These are phyloP conservation scores for Trichocladium uniseriatum DNA, from an alignment of 495 filamentous ascomycete species.

Conservation along the genomic window DNA sequence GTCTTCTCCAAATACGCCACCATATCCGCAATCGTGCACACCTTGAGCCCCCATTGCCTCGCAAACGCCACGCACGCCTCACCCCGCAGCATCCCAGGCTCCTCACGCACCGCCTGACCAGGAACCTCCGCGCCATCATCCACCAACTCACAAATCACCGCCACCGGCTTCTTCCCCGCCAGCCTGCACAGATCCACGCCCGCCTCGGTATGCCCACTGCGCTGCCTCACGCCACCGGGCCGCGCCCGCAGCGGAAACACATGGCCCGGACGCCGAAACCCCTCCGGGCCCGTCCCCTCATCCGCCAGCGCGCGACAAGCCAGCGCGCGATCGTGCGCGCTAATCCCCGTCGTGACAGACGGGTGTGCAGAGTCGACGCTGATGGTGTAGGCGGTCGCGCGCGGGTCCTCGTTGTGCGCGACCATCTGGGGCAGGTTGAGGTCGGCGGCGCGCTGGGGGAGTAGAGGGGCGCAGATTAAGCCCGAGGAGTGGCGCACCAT, in stretches of 20 bases:
- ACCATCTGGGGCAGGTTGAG: conserved; percentile 90
- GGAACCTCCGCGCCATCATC: conserved; percentile 60
- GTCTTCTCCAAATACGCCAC: conserved; percentile 67
- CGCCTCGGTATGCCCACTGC: conserved; percentile 87
- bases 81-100: conserved; percentile 82
- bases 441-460: conserved; percentile 50
- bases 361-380: conserved; percentile 67
- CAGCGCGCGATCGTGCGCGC: conserved; percentile 74
- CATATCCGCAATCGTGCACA: conserved; percentile 91
- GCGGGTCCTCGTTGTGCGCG: conserved; percentile 66
- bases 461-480: conserved; percentile 79
- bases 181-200: conserved; percentile 78
- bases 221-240: conserved; percentile 67
- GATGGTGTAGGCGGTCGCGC: conserved; percentile 86
- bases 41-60: conserved; percentile 76
- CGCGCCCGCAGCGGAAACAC: conserved; percentile 77
- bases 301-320: conserved; percentile 75
- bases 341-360: conserved; percentile 79
- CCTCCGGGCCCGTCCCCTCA: conserved; percentile 41
- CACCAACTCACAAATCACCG: conserved; percentile 80
- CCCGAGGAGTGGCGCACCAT: conserved; percentile 86
- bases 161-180: conserved; percentile 62
- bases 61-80: conserved; percentile 89
- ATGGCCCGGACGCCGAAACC: conserved; percentile 81
- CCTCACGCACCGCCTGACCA: conserved; percentile 46